Base-by-base conservation (phyloP, 2,329 filamentous ascomycete species). In the Aspergillus hortae region DNA sequence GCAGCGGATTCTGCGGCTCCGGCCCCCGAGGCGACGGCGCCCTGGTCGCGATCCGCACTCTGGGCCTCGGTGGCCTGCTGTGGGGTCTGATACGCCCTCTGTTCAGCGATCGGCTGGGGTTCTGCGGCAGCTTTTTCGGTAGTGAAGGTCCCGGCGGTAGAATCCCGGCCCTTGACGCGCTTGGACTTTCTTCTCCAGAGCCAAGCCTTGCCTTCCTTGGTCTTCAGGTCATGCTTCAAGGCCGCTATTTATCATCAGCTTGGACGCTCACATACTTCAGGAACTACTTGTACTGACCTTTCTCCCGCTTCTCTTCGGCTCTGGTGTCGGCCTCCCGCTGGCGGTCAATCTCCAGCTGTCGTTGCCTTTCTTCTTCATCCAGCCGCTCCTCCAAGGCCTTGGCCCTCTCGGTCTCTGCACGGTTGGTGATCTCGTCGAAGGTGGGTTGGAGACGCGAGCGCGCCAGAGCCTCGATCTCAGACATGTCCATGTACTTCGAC, bases 361-460 rank as follows among this genome's bases (percentile, higher is more conserved):
- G 80, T 64, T 86, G 80, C 61, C 81, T 80, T 56, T 84, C 78
- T 52, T 90, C 84, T 55, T 84, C 77, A 54, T 90, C 87, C 15
- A 84, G 67, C 40, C 81, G 79, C 10, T 82, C 70, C 57, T 85
- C 82, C 44, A 85, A 77, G 54, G 88, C 80, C 53, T 85, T 80
- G 45, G 87, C 88, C 36, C 83, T 79, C 66, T 90, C 86, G 55
- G 79, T 79, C 64, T 91, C 87, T 0, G 89, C 89, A 65, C 86
- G 89, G 47, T 89, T 85, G 48, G 86, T 85, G 56, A 96, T 94
- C 58, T 95, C 89, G 59, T 96, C 87, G 5, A 96, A 70, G 0
- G 94, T 84, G 4, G 92, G 92, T 67, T 92, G 89, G 14, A 96
- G 81, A 59, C 86, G 84, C 43, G 81, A 83, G 11, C 84, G 81